Percentiles rank a stretch among this genome's conserved stretches.
These are phyloP conservation scores for Populus nigra DNA, from an alignment of 345 rosid genomes.

Conservation along the genomic window DNA sequence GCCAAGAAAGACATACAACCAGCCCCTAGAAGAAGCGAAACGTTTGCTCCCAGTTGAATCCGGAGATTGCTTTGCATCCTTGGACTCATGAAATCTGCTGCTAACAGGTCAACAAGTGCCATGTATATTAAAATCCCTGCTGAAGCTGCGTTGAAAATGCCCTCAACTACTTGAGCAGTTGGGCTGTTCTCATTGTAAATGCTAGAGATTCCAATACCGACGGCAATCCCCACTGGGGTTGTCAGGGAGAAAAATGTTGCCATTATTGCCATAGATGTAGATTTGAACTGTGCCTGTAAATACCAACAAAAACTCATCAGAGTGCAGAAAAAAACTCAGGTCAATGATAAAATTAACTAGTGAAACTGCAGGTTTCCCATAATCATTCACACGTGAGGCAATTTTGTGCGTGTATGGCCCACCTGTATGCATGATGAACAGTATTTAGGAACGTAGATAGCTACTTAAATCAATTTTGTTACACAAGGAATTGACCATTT, in stretches of 20 bases:
- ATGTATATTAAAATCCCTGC: slow-evolving; percentile 72
- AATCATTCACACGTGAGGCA: not conserved
- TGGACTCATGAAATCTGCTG: slow-evolving; percentile 63
- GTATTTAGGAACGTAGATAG: not conserved
- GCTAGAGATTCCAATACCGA: slow-evolving; percentile 56
- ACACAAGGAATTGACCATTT: not conserved
- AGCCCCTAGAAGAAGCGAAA: slow-evolving; percentile 56
- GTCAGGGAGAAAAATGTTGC: slow-evolving; percentile 69
- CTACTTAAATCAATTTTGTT: not conserved
- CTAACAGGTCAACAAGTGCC: slow-evolving; percentile 85
- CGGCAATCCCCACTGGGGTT: slow-evolving; percentile 56
- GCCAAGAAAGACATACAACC: slow-evolving; percentile 66
- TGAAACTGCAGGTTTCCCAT: not conserved
- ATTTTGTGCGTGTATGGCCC: no score
- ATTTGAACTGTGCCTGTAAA: slow-evolving; percentile 51
- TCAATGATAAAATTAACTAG: not conserved
- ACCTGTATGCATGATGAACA: not conserved
- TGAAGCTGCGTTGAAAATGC: slow-evolving; percentile 58
- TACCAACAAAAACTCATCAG: not conserved
- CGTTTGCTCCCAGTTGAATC: slow-evolving; percentile 54
- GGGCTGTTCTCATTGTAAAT: slow-evolving; percentile 45
- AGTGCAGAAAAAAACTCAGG: not conserved
- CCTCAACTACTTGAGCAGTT: slow-evolving; percentile 52
- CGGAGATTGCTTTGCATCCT: slow-evolving; percentile 47
- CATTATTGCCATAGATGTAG: slow-evolving; percentile 49